phyloP scores from a whole-genome alignment of 2,329 filamentous ascomycete species.

The Fusarium pilosicola region DNA sequence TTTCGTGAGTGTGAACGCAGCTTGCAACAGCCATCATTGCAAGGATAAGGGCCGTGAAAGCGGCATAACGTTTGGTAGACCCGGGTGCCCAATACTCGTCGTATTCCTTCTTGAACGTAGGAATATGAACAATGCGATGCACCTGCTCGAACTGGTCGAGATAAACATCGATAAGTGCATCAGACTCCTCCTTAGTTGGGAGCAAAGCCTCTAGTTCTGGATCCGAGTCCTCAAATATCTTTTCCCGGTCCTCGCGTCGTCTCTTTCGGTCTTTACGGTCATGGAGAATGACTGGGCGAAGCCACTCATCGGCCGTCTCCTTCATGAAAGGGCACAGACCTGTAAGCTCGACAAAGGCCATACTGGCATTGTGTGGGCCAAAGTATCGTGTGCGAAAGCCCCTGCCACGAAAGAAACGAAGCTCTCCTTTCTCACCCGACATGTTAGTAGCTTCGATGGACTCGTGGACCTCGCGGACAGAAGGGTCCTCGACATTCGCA shows the following conservation, averaged over 20 bases:
- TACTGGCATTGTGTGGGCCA: constrained; percentile 68
- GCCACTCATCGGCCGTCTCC: constrained; percentile 70
- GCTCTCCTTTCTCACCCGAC: constrained; percentile 60
- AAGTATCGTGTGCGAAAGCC: constrained; percentile 70
- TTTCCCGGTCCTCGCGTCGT: constrained; percentile 63
- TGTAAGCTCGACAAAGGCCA: constrained; percentile 67
- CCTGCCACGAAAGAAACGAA: constrained; percentile 67
- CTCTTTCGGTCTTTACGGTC: constrained; percentile 65
- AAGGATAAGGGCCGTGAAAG: constrained; percentile 68
- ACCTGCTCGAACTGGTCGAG: constrained; percentile 66
- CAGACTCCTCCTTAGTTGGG: constrained; percentile 58
- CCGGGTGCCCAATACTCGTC: constrained; percentile 63
- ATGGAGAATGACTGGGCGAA: constrained; percentile 66
- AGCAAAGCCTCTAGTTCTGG: constrained; percentile 61
- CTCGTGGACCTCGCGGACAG: constrained; percentile 52
- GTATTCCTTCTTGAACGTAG: constrained; percentile 67
- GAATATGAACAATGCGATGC: constrained; percentile 68
- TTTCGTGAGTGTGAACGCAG: constrained; percentile 63
- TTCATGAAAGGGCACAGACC: constrained; percentile 70
- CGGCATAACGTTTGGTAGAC: constrained; percentile 56
- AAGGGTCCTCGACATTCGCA: constrained; percentile 47
- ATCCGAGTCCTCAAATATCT: constrained; percentile 59
- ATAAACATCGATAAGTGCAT: constrained; percentile 61
- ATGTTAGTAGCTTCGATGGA: constrained; percentile 54
- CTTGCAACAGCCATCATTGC: constrained; percentile 69